Conservation (phyloP, 257 asterid species). For the Asclepias syriaca region DNA sequence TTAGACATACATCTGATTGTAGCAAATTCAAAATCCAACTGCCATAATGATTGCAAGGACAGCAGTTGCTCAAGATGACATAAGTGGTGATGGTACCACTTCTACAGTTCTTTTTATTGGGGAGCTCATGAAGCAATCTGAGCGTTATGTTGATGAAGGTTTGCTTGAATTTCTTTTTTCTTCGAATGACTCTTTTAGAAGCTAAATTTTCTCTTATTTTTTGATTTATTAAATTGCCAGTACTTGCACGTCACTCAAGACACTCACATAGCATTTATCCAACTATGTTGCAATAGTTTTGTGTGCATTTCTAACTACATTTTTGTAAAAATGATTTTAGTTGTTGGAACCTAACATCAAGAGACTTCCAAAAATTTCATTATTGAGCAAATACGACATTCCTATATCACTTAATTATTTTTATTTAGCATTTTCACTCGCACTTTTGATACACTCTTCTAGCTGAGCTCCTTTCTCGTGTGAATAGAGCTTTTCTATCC, state of each 20-base stretch:
- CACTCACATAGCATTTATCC: not conserved
- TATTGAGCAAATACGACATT: not conserved
- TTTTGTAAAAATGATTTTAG: not conserved
- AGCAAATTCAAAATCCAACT: slow-evolving; percentile 99
- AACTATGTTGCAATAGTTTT: not conserved
- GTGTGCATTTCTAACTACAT: not conserved
- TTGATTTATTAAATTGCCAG: not conserved
- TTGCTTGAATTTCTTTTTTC: slow-evolving; percentile 4
- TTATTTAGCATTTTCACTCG: not conserved
- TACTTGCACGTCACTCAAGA: not conserved
- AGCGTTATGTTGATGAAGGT: slow-evolving; percentile 96
- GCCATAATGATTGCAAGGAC: slow-evolving; percentile 99
- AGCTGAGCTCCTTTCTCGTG: not conserved
- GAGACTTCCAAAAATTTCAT: not conserved
- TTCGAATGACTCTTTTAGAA: not conserved
- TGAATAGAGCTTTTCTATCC: not conserved
- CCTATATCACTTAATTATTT: not conserved
- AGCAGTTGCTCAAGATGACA: slow-evolving; percentile 99
- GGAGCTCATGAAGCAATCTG: slow-evolving; percentile 98
- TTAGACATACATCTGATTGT: slow-evolving; percentile 17
- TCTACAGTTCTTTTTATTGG: slow-evolving; percentile 96
- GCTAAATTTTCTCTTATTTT: not conserved
- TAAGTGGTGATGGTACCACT: slow-evolving; percentile 98
- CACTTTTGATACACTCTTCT: not conserved
- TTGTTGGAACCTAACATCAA: not conserved